Conservation (phyloP, 352 stramenopile species). For the Globisporangium middletonii region DNA sequence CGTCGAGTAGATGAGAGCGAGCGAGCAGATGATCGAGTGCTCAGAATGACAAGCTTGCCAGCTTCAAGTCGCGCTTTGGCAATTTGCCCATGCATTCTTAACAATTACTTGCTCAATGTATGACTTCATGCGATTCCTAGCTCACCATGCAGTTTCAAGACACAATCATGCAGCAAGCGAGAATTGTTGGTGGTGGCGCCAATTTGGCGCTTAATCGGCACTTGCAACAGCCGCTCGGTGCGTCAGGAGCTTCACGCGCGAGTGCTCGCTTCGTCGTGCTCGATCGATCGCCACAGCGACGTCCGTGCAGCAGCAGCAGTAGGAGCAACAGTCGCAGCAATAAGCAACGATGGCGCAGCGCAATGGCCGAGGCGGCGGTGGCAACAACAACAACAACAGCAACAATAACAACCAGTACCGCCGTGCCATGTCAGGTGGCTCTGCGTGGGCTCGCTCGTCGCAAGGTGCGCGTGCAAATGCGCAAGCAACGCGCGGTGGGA, state of each 20-base stretch:
- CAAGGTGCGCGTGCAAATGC: conserved; percentile 69
- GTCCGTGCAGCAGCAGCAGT: neutral
- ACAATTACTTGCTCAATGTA: too few species aligned
- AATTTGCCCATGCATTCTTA: too few species aligned
- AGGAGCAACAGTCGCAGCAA: neutral
- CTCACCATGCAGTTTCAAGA: too few species aligned
- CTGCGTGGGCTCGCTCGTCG: conserved; percentile 62
- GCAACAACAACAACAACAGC: conserved; percentile 1
- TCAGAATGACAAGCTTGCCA: neutral
- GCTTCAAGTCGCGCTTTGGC: too few species aligned
- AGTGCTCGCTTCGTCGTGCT: too few species aligned
- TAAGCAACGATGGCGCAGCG: conserved; percentile 8
- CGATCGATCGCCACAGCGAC: neutral
- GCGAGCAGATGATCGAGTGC: neutral
- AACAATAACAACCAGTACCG: conserved; percentile 26
- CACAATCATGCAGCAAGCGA: too few species aligned
- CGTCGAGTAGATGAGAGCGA: neutral
- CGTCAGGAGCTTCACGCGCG: too few species aligned
- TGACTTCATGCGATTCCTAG: too few species aligned
- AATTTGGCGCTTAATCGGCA: too few species aligned
- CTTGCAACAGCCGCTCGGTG: too few species aligned
- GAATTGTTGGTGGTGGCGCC: too few species aligned
- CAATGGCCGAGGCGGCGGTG: neutral
- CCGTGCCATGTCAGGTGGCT: conserved; percentile 51
- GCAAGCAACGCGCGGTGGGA: conserved; percentile 20